These are phyloP conservation scores for Coemansia sp. DNA, from an alignment of 192 early-diverging fungal species.

Conservation along the genomic window DNA sequence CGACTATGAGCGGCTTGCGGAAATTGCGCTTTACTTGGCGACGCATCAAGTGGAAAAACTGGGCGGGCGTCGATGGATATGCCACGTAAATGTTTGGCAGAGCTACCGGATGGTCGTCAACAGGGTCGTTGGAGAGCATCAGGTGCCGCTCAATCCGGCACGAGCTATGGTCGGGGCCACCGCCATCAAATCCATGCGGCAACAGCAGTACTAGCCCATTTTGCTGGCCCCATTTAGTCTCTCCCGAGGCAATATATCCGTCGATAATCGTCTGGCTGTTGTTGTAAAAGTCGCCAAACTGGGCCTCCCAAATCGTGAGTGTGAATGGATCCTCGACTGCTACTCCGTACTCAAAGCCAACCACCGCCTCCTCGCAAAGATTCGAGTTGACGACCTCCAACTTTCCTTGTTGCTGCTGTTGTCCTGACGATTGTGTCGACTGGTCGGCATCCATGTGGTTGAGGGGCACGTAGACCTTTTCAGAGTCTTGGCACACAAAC, in stretches of 20 bases:
- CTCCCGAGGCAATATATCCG: constrained; percentile 84
- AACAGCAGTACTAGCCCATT: constrained; percentile 89
- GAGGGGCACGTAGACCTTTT: constrained; percentile 81
- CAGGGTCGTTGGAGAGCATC: constrained; percentile 83
- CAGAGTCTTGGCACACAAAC: constrained; percentile 91
- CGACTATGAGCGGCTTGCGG: constrained; percentile 92
- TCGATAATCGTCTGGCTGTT: constrained; percentile 96
- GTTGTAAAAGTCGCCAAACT: constrained; percentile 99
- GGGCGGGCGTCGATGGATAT: constrained; percentile 90
- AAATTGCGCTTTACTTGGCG: constrained; percentile 89
- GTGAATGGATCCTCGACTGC: constrained; percentile 86
- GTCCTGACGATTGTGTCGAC: not conserved
- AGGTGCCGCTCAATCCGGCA: constrained; percentile 91
- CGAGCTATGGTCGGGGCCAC: constrained; percentile 93
- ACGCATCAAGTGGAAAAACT: constrained; percentile 94
- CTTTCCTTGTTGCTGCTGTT: constrained; percentile 56
- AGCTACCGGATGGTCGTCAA: constrained; percentile 52
- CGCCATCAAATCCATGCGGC: constrained; percentile 95
- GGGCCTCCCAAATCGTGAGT: constrained; percentile 98
- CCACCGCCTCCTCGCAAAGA: constrained; percentile 90
- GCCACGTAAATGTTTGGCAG: constrained; percentile 93
- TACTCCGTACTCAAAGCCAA: constrained; percentile 95
- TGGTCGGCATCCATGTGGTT: constrained; percentile 64
- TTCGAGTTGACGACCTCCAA: constrained; percentile 91
- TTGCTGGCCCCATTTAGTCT: constrained; percentile 95